Base-by-base conservation (phyloP, 2,329 filamentous ascomycete genomes). In the Penicillium sp. region DNA sequence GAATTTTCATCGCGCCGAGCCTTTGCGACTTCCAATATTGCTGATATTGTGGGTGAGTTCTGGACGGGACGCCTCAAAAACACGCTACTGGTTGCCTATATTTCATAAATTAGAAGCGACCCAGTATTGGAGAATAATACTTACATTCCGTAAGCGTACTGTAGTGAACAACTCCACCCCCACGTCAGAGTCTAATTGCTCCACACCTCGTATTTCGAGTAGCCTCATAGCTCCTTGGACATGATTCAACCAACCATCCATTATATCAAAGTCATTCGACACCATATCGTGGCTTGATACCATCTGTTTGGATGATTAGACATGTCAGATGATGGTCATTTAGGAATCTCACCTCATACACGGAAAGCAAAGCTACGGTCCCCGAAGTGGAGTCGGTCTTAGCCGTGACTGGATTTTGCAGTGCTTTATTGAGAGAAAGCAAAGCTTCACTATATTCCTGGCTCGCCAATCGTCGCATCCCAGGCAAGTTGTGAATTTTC, bases 361-460 rank as follows among this genome's bases (percentile, higher is more conserved):
- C 29, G 10, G 53, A 57, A n/a, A 65, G 58, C 44, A 60, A n/a
- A 11, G 56, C 47, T 8, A 65, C 63, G 4, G 63, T 54, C 21
- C 49, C 54, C 19, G 62, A 33, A n/a, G 63, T 65, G 8, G 57
- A 62, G 47, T 65, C 60, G 3, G 46, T 47, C 21, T 35, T 59
- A 4, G 53, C 55, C n/a, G 21, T 19, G 11, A 37, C 43, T 21
- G 44, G 46, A 35, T 63, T 49, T 48, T 42, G 42, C 27, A 64
- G 49, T 2, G 56, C 60, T n/a, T 37, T 45, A 19, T 60, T 63
- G n/a, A 55, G 62, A 13, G 51, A 47, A 14, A 31, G n/a, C 27
- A 64, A n/a, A 4, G 60, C 63, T 7, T 11, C 48, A 21, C 60
- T 26, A 43, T 64, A 64, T 37, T 55, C 50, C 14, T 51, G 21